phyloP scores from a whole-genome alignment of 1,139 yeast genomes.

The Pichia sp. region DNA sequence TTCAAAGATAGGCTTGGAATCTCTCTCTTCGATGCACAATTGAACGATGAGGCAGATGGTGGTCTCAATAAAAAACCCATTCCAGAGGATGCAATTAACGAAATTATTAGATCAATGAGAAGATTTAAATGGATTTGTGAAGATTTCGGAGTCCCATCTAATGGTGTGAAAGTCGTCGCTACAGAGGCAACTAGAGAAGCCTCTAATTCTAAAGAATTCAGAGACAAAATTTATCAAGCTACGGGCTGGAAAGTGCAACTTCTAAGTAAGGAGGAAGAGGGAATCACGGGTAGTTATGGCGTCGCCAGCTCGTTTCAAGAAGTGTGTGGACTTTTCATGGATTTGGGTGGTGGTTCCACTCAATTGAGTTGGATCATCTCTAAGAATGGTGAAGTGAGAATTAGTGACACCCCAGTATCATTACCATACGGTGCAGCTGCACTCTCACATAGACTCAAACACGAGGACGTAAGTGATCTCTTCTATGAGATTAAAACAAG shows the following conservation, averaged over 20 bases:
- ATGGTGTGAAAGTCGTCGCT: slow-evolving; percentile 54
- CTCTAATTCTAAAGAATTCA: slow-evolving; percentile 47
- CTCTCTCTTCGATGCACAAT: slow-evolving; percentile 54
- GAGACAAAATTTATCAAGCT: slow-evolving; percentile 42
- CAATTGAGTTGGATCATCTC: slow-evolving; percentile 60
- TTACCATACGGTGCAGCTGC: slow-evolving; percentile 67
- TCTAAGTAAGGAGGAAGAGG: slow-evolving; percentile 53
- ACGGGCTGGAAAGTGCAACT: slow-evolving; percentile 58
- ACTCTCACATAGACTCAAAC: slow-evolving; percentile 42
- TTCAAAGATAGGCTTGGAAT: slow-evolving; percentile 64
- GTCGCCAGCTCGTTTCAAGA: slow-evolving; percentile 61
- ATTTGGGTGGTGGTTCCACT: slow-evolving; percentile 59
- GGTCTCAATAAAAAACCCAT: slow-evolving; percentile 38
- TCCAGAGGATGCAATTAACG: slow-evolving; percentile 46
- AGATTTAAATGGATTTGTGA: slow-evolving; percentile 58
- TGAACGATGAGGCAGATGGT: slow-evolving; percentile 30
- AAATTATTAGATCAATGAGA: slow-evolving; percentile 50
- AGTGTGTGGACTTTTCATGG: slow-evolving; percentile 57
- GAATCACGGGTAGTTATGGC: slow-evolving; percentile 56
- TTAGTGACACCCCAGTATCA: slow-evolving; percentile 50
- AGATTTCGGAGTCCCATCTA: slow-evolving; percentile 56
- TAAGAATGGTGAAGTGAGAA: slow-evolving; percentile 41
- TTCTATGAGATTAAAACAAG: slow-evolving; percentile 42
- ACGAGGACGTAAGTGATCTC: slow-evolving; percentile 38
- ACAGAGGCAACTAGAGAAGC: slow-evolving; percentile 65